Evolutionary conservation across 495 filamentous ascomycete species (phyloP).

Genomic region (Chaetomidium leptoderma): DNA sequence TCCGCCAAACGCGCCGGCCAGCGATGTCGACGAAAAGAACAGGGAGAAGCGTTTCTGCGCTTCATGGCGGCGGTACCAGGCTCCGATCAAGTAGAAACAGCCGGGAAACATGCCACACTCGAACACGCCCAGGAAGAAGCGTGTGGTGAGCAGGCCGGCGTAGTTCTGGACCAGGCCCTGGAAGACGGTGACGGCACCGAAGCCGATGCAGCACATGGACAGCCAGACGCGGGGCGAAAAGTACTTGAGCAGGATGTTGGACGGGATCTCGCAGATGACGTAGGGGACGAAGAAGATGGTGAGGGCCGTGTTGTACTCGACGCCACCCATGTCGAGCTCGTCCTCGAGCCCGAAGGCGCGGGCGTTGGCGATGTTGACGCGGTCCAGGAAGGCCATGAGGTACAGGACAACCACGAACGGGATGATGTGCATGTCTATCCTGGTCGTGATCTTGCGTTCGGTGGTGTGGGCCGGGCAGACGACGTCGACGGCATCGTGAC

Average conservation of each 20-base stretch:
- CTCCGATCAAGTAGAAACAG: slow-evolving; percentile 70
- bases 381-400: slow-evolving; percentile 80
- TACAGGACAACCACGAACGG: slow-evolving; percentile 81
- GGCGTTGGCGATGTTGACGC: slow-evolving; percentile 71
- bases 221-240: slow-evolving; percentile 80
- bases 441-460: slow-evolving; percentile 65
- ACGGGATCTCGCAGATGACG: slow-evolving; percentile 81
- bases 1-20: slow-evolving; percentile 85
- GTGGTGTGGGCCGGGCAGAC: slow-evolving; percentile 33
- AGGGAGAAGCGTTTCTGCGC: slow-evolving; percentile 85
- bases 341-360: slow-evolving; percentile 56
- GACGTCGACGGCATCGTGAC: slow-evolving; percentile 1
- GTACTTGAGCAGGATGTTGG: slow-evolving; percentile 79
- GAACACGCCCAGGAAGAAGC: slow-evolving; percentile 84
- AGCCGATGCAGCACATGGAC: slow-evolving; percentile 73
- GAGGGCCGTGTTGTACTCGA: slow-evolving; percentile 71
- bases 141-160: slow-evolving; percentile 70
- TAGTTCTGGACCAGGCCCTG: slow-evolving; percentile 80
- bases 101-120: slow-evolving; percentile 91
- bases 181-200: slow-evolving; percentile 69
- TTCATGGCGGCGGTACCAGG: slow-evolving; percentile 87
- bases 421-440: slow-evolving; percentile 76
- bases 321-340: slow-evolving; percentile 56
- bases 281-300: slow-evolving; percentile 94
- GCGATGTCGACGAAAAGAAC: slow-evolving; percentile 75